Evolutionary conservation across 2,329 filamentous ascomycete genomes (phyloP), one percentile per base, ranked within the genome.

Genomic region (Kalmusia sp.): DNA sequence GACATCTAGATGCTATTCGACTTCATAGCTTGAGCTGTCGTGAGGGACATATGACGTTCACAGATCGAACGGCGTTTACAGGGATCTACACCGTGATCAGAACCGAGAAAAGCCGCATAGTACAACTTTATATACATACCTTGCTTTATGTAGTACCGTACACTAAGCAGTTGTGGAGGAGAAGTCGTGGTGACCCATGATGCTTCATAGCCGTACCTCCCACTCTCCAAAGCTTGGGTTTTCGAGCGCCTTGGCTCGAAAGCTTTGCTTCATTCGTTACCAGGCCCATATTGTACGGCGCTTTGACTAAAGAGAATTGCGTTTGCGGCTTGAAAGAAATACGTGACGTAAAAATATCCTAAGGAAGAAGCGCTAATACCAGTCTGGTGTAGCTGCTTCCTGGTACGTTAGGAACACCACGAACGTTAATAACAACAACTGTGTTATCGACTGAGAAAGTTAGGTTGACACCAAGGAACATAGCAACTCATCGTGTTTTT

Each of bases 261-360:
- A 38, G 24, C 44, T 30, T 47, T 25, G 17, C 4, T 38, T 28
- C 21, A 38, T 38, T 47, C 44, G 44, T 22, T 14, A 24, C 9
- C n/a, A 28, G 43, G 35, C 22, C 19, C 43, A 41, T 41, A 27
- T 41, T 14, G 19, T 17, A 43, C 15, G 39, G 39, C 25, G 24
- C 25, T 30, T 30, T 43, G 39, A 43, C 39, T 43, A 43, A 43
- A 9, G 31, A 30, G 43, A 15, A 35, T 25, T 46, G 30, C 22
- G 31, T 47, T 22, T 19, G 21, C 22, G 14, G n/a, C 24, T 15
- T 22, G 15, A 45, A 3, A 9, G 28, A n/a, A 24, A 34, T 15
- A n/a, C 6, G 41, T 45, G 41, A 45, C 41, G 38, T 43, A 43
- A 30, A 24, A 45, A 15, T 30, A 43, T 43, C 27, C 27, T 2